These are phyloP conservation scores for Trichophyton mentagrophytes DNA, from an alignment of 2,329 filamentous ascomycete genomes.

Conservation along the genomic window DNA sequence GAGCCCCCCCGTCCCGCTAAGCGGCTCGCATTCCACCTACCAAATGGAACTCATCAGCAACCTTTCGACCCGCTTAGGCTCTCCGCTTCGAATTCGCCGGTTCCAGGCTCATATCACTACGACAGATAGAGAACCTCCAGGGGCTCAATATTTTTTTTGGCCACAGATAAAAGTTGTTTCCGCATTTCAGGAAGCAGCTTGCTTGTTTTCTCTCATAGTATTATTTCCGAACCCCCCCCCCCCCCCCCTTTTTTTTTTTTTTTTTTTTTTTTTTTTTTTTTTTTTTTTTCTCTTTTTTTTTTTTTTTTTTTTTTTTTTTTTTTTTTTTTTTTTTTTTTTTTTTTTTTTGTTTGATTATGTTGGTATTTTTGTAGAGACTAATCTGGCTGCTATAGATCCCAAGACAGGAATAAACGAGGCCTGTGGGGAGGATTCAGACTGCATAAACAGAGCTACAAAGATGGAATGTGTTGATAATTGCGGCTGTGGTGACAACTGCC, in stretches of 20 bases:
- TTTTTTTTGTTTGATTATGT: neutral
- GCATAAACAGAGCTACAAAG: conserved; percentile 95
- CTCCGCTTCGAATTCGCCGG: neutral
- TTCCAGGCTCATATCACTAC: neutral
- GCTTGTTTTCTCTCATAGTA: neutral
- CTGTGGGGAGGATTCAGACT: conserved; percentile 92
- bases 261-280: neutral
- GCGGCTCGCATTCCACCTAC: conserved; percentile 19
- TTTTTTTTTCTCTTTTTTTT: too few relatives aligned
- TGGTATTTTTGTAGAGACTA: neutral
- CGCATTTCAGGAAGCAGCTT: neutral
- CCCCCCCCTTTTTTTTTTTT: neutral
- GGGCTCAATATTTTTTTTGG: neutral
- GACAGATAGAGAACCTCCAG: neutral
- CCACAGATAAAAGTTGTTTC: neutral
- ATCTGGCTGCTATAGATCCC: conserved; percentile 30
- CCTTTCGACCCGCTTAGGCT: neutral
- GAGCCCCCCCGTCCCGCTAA: conserved; percentile 28
- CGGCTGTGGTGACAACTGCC: conserved; percentile 74
- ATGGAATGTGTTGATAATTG: conserved; percentile 88
- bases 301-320: too few relatives aligned
- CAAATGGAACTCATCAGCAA: conserved; percentile 4
- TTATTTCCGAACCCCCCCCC: neutral
- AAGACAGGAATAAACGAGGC: conserved; percentile 54
- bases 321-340: neutral